Evolutionary conservation across 2,329 filamentous ascomycete species (phyloP), one percentile per base, ranked within the genome.

Genomic region (Furcasterigmium furcatum): DNA sequence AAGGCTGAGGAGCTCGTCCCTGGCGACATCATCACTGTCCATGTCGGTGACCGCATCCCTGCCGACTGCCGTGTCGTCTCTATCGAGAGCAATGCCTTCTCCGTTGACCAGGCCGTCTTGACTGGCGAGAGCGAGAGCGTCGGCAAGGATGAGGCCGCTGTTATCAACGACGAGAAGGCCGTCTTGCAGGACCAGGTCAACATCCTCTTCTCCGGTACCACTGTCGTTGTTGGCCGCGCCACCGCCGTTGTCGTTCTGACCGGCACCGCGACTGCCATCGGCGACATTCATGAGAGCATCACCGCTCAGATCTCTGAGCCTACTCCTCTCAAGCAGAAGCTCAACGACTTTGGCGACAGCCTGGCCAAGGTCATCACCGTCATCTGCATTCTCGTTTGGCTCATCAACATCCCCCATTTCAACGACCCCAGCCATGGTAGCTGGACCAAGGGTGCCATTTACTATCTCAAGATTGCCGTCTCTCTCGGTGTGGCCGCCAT

Each of bases 391-490:
- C 74, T 96, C 46, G 94, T 99, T 58, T 99, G 94, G 94, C 76
- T 97, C 49, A 99, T 99, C 77, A 99, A 99, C 72, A 89, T 97
- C 56, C 86, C 89, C 60, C 90, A 99, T 73, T 99, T 99, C 77
- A 94, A 83, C 61, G 94, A 99, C 60, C 90, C 91, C 22, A 87
- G 88, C 54, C 92, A 96, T 58, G 94, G 94, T 58, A 87, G 83
- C 67, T 96, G 91, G 85, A 81, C 89, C 52, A 99, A 97, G 75
- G 94, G 94, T 49, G 94, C 94, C 48, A 97, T 99, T 61, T 99
- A 99, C 78, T 99, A 99, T 69, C 82, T 99, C 59, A 99, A 99
- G 78, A 99, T 99, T 63, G 94, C 94, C 35, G 95, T 99, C 35
- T 99, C 94, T 41, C 87, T 99, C 30, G 95, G 94, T 68, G 94